These are phyloP conservation scores for Ottelia alismoides DNA, from an alignment of 106 monocot genomes.

Conservation along the genomic window DNA sequence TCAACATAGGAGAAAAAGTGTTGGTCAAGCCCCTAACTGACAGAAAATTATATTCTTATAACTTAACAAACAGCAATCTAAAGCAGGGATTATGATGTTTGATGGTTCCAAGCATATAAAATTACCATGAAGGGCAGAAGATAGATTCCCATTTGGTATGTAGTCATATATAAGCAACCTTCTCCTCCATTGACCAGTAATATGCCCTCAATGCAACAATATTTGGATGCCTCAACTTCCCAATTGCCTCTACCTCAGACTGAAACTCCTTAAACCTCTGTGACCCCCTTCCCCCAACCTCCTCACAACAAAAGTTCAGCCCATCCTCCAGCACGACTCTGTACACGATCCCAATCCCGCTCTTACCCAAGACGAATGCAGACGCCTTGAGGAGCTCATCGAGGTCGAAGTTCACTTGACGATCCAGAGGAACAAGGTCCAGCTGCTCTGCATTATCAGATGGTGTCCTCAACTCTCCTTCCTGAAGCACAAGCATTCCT, in stretches of 20 bases:
- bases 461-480: conserved; percentile 31
- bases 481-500: conserved; percentile 50
- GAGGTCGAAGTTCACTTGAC: conserved; percentile 29
- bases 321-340: conserved; percentile 73
- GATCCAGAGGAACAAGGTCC: conserved; percentile 44
- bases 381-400: conserved; percentile 68
- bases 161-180: conserved; percentile 77
- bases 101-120: too few species aligned
- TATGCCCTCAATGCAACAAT: conserved; percentile 59
- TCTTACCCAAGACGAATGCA: conserved; percentile 69
- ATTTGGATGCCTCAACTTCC: conserved; percentile 47
- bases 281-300: conserved; percentile 55
- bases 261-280: conserved; percentile 61
- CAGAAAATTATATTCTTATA: too few species aligned
- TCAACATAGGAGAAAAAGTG: too few species aligned
- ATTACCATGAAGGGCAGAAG: conserved; percentile 50
- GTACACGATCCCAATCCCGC: conserved; percentile 57
- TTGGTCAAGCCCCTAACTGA: too few species aligned
- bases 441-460: conserved; percentile 37
- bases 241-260: conserved; percentile 47
- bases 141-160: conserved; percentile 56
- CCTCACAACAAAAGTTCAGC: conserved; percentile 39
- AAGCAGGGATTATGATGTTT: too few species aligned
- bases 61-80: too few species aligned
- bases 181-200: conserved; percentile 85